Evolutionary conservation across 169 alveolate genomes (phyloP), one percentile per base, ranked within the genome.

Genomic region (Plasmodium coatneyi): DNA sequence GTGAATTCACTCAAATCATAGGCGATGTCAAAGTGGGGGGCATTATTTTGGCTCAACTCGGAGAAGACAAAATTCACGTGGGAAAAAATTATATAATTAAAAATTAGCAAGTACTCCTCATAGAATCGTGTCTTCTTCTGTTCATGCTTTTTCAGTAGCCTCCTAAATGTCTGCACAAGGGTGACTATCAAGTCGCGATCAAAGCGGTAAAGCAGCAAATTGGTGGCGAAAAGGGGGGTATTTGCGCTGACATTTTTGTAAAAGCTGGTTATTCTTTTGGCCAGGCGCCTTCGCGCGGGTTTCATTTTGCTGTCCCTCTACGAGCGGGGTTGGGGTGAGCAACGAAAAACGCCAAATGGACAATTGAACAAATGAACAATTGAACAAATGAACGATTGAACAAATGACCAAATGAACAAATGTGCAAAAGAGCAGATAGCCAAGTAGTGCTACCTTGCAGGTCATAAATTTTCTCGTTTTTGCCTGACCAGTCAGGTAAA

Each of bases 51-150:
- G 71, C 82, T 74, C 16, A 80, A 56, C 82, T 89, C 87, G 34
- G 89, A 80, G 32, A 43, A 56, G 72, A 79, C 46, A 56, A 54
- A 60, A 79, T 79, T 60, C 0, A 89, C n/a, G 72, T 89, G 71
- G 6, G 91, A 89, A 80, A 72, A 89, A 25, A 80, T 89, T 56
- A 89, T 36, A 80, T 80, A 89, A 60, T 70, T 89, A 70, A 89
- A 89, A 41, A 89, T 43, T 22, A 80, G 32, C 72, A 79, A 89
- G 72, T 89, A 80, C 9, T 89, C 90, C 19, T 80, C 90, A 14
- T 28, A n/a, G 1, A 66, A 41, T 41, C 43, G 5, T 12, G 36
- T 22, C 30, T 28, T 32, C 28, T 52, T 72, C 30, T 89, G 19
- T 41, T 46, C 91, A 60, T 70, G 70, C 70, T 66, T 78, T 41